Evolutionary conservation across 495 filamentous ascomycete species (phyloP).

Genomic region (Glarea lozoyensis): DNA sequence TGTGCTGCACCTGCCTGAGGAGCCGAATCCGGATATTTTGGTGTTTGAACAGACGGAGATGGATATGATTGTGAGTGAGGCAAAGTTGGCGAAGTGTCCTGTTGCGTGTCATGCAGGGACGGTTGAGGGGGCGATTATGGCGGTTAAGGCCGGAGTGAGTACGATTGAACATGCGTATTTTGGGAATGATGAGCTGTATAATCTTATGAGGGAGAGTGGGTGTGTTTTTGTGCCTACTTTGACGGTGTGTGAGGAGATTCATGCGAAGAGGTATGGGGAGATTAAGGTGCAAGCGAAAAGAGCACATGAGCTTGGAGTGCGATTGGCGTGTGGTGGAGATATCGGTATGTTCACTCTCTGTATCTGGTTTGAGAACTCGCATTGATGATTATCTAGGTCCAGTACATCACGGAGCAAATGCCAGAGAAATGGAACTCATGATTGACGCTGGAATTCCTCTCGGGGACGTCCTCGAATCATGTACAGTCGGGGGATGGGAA

Average conservation of each 20-base stretch:
- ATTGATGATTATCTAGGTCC: too few relatives aligned
- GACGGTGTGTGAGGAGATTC: neutral
- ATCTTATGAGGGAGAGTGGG: neutral
- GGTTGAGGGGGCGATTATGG: neutral
- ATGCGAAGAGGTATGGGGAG: neutral
- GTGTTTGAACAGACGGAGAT: neutral
- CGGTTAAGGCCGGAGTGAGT: neutral
- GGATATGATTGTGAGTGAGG: neutral
- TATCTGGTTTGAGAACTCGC: too few relatives aligned
- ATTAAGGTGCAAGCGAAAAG: neutral
- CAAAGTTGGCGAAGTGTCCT: neutral
- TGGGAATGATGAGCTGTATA: neutral
- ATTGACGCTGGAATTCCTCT: conserved; percentile 38
- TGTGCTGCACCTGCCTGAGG: neutral
- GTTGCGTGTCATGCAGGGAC: neutral
- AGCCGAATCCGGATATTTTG: neutral
- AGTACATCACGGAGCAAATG: conserved; percentile 41
- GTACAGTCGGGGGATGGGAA: conserved; percentile 40
- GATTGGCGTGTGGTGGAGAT: conserved; percentile 31
- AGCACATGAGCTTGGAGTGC: neutral
- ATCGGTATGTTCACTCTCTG: too few relatives aligned
- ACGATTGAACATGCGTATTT: neutral
- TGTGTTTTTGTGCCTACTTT: neutral
- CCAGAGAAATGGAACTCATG: conserved; percentile 40
- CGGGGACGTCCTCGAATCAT: conserved; percentile 34